These are phyloP conservation scores for Arthrobotrys iridis DNA, from an alignment of 2,329 filamentous ascomycete genomes.

Conservation along the genomic window DNA sequence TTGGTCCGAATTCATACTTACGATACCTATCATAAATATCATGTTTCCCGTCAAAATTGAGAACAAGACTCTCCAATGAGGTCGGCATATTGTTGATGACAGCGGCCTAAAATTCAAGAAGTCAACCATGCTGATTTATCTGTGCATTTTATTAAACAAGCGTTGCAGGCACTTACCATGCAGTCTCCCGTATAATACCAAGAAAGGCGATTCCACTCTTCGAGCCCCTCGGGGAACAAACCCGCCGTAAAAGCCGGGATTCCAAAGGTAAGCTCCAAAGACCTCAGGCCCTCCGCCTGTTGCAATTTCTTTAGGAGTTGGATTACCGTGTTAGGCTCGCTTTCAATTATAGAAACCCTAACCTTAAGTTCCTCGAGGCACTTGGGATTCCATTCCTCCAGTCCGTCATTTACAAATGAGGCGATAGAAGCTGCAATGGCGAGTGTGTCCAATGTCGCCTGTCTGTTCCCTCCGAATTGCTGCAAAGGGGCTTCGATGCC, in stretches of 20 bases:
- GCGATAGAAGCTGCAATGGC: background rate
- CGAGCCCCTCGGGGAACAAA: background rate
- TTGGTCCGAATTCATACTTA: constrained; percentile 19
- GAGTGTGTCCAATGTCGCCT: background rate
- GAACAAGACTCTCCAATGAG: background rate
- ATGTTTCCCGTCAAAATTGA: constrained; percentile 39
- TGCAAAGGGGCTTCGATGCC: background rate
- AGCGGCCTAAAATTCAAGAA: background rate
- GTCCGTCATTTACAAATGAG: background rate
- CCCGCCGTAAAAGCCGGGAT: background rate
- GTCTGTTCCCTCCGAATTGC: background rate
- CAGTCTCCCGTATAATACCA: constrained; percentile 31
- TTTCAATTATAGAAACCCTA: constrained; percentile 11
- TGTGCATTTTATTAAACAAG: background rate
- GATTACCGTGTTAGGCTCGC: background rate
- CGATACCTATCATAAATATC: constrained; percentile 29
- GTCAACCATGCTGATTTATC: background rate
- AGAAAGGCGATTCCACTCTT: background rate
- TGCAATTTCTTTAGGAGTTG: background rate
- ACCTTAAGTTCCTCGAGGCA: constrained; percentile 16
- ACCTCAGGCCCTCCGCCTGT: constrained; percentile 10
- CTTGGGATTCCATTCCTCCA: constrained; percentile 9
- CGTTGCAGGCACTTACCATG: constrained; percentile 23
- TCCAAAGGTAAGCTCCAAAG: constrained; percentile 25
- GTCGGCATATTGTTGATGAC: constrained; percentile 11